These are phyloP conservation scores for Talaromyces borbonicus DNA, from an alignment of 495 filamentous ascomycete species.

Conservation along the genomic window DNA sequence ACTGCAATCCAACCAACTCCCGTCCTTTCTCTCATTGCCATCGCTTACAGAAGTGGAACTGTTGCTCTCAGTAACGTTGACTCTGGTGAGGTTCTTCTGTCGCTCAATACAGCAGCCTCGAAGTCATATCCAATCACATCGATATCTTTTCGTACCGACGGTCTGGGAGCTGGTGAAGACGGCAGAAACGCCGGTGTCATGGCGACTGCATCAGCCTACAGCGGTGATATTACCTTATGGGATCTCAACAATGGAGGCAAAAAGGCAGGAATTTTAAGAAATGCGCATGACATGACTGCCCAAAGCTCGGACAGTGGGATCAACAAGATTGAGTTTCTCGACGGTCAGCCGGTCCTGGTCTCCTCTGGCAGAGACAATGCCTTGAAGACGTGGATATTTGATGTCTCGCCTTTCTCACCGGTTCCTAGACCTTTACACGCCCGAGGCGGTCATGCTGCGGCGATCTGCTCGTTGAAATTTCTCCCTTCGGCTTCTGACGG, in stretches of 20 bases:
- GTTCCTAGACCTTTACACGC: conserved; percentile 75
- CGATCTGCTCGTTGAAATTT: conserved; percentile 71
- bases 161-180: conserved; percentile 80
- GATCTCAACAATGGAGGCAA: conserved; percentile 82
- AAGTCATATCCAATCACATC: conserved; percentile 52
- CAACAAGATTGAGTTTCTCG: conserved; percentile 78
- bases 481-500: conserved; percentile 79
- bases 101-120: conserved; percentile 48
- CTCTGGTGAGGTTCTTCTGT: conserved; percentile 58
- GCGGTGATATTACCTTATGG: conserved; percentile 90
- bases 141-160: conserved; percentile 87
- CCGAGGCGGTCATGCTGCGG: conserved; percentile 77
- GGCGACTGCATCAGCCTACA: conserved; percentile 63
- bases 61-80: conserved; percentile 73
- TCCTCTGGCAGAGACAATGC: conserved; percentile 90
- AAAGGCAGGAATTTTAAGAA: conserved; percentile 69
- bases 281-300: conserved; percentile 65
- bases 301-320: conserved; percentile 48
- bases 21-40: conserved; percentile 73
- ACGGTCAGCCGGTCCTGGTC: conserved; percentile 83
- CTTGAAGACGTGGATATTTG: conserved; percentile 90
- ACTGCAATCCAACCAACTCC: conserved; percentile 76
- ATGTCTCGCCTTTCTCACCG: conserved; percentile 74
- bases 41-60: conserved; percentile 71
- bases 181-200: conserved; percentile 72